Conservation (phyloP, 768 basidiomycete species). For the Lyophyllum shimeji region DNA sequence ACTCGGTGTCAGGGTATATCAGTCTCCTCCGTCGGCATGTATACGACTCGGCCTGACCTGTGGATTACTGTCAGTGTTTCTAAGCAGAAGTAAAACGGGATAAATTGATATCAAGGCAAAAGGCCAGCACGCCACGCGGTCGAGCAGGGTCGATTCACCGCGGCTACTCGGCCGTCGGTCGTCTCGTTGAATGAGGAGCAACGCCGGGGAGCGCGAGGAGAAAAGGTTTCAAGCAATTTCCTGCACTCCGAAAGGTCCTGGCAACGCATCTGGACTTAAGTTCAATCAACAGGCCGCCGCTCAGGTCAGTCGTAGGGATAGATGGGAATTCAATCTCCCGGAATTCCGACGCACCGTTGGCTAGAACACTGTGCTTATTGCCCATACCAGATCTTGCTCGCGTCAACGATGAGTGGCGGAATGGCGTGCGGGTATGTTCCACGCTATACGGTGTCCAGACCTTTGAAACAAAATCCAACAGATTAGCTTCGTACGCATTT, state of each 20-base stretch:
- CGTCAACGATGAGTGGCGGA: not conserved
- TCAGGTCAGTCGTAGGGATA: too few relatives aligned
- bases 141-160: not conserved
- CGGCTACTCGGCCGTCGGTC: not conserved
- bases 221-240: too few relatives aligned
- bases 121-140: not conserved
- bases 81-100: not conserved
- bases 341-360: too few relatives aligned
- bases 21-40: not conserved
- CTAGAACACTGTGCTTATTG: not conserved
- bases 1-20: not conserved
- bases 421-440: not conserved
- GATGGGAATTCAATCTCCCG: too few relatives aligned
- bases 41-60: not conserved
- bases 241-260: too few relatives aligned
- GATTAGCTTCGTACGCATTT: not conserved
- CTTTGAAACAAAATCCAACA: not conserved
- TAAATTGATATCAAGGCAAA: constrained; percentile 1
- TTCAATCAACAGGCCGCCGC: too few relatives aligned
- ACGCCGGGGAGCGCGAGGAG: too few relatives aligned
- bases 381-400: not conserved
- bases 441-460: not conserved
- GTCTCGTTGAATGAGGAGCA: not conserved
- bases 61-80: not conserved
- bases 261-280: too few relatives aligned